A percentile compares a stretch with the other conserved stretches of the same genome.
Evolutionary conservation across 2,329 filamentous ascomycete genomes (phyloP).

Genomic region (Botrytis porri): DNA sequence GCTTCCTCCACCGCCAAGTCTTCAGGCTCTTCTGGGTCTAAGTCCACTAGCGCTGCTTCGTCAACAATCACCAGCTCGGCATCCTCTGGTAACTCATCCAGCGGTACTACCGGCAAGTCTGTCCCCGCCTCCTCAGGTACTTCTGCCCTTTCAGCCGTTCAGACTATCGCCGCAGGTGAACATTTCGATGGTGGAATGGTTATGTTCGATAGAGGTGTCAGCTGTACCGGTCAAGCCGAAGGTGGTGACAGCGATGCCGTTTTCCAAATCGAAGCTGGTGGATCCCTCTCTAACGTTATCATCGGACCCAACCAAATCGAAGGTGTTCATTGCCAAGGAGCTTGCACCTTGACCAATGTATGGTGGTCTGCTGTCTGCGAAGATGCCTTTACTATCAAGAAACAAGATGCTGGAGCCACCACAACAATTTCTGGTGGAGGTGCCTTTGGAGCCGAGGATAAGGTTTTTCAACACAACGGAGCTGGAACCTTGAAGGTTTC

Average conservation of each 20-base stretch:
- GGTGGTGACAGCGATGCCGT: constrained; percentile 41
- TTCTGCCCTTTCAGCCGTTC: constrained; percentile 42
- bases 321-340: constrained; percentile 33
- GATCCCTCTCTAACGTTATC: constrained; percentile 38
- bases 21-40: not conserved
- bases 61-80: not conserved
- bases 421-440: constrained; percentile 45
- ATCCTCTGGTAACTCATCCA: not conserved
- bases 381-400: constrained; percentile 32
- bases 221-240: constrained; percentile 44
- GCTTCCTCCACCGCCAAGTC: not conserved
- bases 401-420: constrained; percentile 37
- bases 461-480: constrained; percentile 44
- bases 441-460: constrained; percentile 44
- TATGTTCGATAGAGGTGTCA: constrained; percentile 44
- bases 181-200: constrained; percentile 48
- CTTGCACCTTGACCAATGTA: constrained; percentile 33
- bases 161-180: constrained; percentile 45
- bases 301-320: constrained; percentile 39
- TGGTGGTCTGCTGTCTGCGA: constrained; percentile 33
- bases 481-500: constrained; percentile 38
- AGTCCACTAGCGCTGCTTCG: not conserved
- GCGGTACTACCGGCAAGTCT: not conserved
- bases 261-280: constrained; percentile 37
- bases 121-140: constrained; percentile 38